These are phyloP conservation scores for Sphagnurus paluster DNA, from an alignment of 1,284 basidiomycete species.

Conservation along the genomic window DNA sequence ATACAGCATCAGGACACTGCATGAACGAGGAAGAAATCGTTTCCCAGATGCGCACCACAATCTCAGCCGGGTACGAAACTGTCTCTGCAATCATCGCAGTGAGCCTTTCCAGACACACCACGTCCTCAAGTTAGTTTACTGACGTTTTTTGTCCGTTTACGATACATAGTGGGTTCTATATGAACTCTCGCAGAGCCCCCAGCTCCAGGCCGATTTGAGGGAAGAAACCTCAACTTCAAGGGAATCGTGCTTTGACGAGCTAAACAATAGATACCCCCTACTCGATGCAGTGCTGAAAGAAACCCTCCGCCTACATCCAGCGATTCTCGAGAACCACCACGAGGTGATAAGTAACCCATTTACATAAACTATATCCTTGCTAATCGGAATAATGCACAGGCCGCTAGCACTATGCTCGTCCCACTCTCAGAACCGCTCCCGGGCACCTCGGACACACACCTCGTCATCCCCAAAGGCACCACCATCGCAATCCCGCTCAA, in stretches of 20 bases:
- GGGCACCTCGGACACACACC: constrained; percentile 37
- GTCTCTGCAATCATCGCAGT: constrained; percentile 56
- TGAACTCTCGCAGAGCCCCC: constrained; percentile 48
- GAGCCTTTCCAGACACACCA: constrained; percentile 17
- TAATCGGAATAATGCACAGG: constrained; percentile 28
- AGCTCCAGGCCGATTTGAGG: constrained; percentile 48
- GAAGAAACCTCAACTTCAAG: constrained; percentile 43
- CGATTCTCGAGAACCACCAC: constrained; percentile 59
- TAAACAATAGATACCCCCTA: constrained; percentile 48
- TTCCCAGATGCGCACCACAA: constrained; percentile 58
- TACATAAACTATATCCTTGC: background rate
- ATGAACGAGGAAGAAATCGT: constrained; percentile 51
- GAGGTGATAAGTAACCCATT: constrained; percentile 33
- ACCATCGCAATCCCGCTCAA: constrained; percentile 55
- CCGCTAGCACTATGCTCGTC: constrained; percentile 44
- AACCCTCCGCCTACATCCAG: constrained; percentile 58
- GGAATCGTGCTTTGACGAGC: constrained; percentile 49
- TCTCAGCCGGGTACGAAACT: constrained; percentile 65
- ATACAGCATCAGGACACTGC: constrained; percentile 30
- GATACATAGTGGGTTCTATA: constrained; percentile 53
- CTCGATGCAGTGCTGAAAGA: constrained; percentile 58
- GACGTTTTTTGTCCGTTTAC: constrained; percentile 1
- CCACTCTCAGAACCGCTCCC: constrained; percentile 51
- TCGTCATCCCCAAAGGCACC: constrained; percentile 57
- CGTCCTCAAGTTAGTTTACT: constrained; percentile 2